phyloP scores from a whole-genome alignment of 192 early-diverging fungal species.

The Coemansia sp. region DNA sequence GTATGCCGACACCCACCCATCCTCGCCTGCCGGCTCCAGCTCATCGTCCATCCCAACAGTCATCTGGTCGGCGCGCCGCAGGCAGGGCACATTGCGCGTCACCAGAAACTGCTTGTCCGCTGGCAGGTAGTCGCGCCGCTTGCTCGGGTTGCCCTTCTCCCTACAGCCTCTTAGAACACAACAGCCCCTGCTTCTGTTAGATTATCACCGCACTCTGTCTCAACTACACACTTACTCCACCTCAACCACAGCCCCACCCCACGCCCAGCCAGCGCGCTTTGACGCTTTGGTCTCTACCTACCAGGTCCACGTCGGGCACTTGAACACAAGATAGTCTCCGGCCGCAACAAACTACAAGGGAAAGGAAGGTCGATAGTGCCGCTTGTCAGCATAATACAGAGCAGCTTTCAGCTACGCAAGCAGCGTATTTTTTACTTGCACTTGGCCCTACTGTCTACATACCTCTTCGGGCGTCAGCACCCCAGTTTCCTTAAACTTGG shows the following conservation, averaged over 20 bases:
- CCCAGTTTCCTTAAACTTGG: slow-evolving; percentile 94
- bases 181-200: not conserved
- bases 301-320: slow-evolving; percentile 99
- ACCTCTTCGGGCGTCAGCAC: slow-evolving; percentile 95
- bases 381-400: not conserved
- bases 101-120: slow-evolving; percentile 93
- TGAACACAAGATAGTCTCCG: slow-evolving; percentile 97
- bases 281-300: slow-evolving; percentile 17
- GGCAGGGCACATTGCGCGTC: slow-evolving; percentile 93
- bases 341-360: slow-evolving; percentile 81
- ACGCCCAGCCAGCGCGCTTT: not conserved
- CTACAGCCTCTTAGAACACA: slow-evolving; percentile 16
- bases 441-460: slow-evolving; percentile 20
- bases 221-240: not conserved
- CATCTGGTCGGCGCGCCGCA: slow-evolving; percentile 71
- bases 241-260: not conserved
- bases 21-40: slow-evolving; percentile 68
- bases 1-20: slow-evolving; percentile 88
- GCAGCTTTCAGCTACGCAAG: not conserved
- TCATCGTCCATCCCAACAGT: slow-evolving; percentile 43
- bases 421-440: not conserved
- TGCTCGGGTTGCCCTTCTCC: slow-evolving; percentile 68
- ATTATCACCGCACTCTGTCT: not conserved
- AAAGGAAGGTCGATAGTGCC: not conserved
- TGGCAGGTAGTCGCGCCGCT: slow-evolving; percentile 81